A percentile compares a stretch with the other conserved stretches of the same genome.
Evolutionary conservation across 1,139 yeast species (phyloP).

Genomic region (Saccharomyces hybrid): DNA sequence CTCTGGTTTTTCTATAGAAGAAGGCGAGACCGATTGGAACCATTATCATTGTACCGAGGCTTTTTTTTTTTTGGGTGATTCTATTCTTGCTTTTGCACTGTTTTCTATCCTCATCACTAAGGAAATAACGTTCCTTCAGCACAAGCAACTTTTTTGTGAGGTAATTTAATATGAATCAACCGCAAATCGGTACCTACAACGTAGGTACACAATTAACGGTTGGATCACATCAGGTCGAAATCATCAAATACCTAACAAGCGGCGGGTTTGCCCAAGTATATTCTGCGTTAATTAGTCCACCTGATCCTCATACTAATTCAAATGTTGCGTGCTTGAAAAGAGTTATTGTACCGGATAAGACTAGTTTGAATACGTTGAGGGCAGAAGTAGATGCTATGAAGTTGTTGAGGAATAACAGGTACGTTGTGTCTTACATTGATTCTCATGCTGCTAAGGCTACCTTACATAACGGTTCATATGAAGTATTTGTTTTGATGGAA

Average conservation of each 20-base stretch:
- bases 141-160: not conserved
- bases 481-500: slow-evolving; percentile 72
- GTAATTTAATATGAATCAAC: slow-evolving; percentile 25
- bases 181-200: slow-evolving; percentile 21
- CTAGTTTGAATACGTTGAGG: slow-evolving; percentile 54
- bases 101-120: not conserved
- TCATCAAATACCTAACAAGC: slow-evolving; percentile 30
- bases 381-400: slow-evolving; percentile 78
- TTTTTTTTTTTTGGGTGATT: not conserved
- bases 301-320: slow-evolving; percentile 25
- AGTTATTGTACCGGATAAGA: slow-evolving; percentile 65
- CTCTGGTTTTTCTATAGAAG: not conserved
- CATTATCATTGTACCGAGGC: no score
- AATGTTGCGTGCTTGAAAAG: slow-evolving; percentile 62
- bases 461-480: slow-evolving; percentile 44
- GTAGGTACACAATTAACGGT: slow-evolving; percentile 29
- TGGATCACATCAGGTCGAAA: slow-evolving; percentile 32
- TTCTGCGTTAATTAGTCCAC: slow-evolving; percentile 44
- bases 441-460: slow-evolving; percentile 67
- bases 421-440: slow-evolving; percentile 63
- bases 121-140: not conserved
- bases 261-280: slow-evolving; percentile 58
- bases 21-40: not conserved
- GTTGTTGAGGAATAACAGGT: slow-evolving; percentile 45
- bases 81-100: not conserved